Percentiles rank a stretch among this genome's conserved stretches.
Evolutionary conservation across 306 rosid genomes (phyloP).

Genomic region (Casuarina cunninghamiana): DNA sequence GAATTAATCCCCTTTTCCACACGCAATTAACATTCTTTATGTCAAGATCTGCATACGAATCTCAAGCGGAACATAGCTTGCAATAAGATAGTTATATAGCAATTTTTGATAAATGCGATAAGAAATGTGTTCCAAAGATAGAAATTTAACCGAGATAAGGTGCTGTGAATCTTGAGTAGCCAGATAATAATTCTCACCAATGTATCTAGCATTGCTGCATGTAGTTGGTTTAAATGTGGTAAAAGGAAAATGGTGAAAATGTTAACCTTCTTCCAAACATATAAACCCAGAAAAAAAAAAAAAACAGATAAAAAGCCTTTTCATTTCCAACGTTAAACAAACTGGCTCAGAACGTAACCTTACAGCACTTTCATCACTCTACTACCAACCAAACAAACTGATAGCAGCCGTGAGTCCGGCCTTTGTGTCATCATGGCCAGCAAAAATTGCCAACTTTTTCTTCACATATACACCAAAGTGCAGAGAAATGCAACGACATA

Average conservation of each 20-base stretch:
- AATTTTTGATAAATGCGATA: background rate
- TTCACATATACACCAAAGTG: background rate
- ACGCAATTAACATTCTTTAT: background rate
- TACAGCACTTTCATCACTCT: slow-evolving; percentile 58
- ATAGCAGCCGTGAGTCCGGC: slow-evolving; percentile 88
- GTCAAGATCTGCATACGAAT: background rate
- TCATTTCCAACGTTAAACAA: background rate
- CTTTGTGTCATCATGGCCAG: slow-evolving; percentile 86
- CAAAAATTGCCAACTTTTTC: background rate
- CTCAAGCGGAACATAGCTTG: background rate
- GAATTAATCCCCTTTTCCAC: background rate
- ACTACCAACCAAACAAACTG: slow-evolving; percentile 54
- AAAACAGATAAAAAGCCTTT: background rate
- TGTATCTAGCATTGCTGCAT: background rate
- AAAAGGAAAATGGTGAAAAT: background rate
- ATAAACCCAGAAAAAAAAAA: background rate
- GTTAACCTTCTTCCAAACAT: background rate
- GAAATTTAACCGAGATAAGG: background rate
- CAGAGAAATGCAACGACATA: background rate
- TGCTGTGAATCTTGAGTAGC: no score
- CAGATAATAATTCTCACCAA: background rate
- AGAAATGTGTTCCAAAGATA: background rate
- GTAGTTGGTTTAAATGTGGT: background rate
- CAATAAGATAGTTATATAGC: background rate
- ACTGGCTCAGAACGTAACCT: slow-evolving; percentile 75